A percentile compares a stretch with the other conserved stretches of the same genome.
Evolutionary conservation across 2,329 filamentous ascomycete genomes (phyloP).

Genomic region (Madurella fahalii): DNA sequence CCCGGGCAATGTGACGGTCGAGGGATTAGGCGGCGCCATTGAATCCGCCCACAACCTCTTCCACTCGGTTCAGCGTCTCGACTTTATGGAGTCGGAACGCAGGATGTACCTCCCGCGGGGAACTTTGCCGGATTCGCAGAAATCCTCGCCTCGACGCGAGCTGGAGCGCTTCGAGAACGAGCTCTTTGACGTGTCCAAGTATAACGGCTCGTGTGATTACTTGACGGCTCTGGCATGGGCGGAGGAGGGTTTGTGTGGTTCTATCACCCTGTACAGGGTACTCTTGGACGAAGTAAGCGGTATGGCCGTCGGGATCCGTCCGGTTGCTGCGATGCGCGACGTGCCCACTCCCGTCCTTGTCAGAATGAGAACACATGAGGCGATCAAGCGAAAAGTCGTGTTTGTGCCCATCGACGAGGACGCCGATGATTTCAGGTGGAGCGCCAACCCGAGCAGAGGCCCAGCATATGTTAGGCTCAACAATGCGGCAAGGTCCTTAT

Average conservation of each 20-base stretch:
- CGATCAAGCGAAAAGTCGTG: slow-evolving; percentile 18
- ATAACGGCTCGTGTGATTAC: slow-evolving; percentile 17
- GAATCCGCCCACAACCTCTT: slow-evolving; percentile 22
- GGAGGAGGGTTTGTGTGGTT: slow-evolving; percentile 14
- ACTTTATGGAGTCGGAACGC: slow-evolving; percentile 22
- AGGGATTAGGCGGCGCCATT: slow-evolving; percentile 20
- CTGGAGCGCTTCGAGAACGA: slow-evolving; percentile 22
- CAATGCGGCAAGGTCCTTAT: neutral
- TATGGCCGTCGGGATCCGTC: slow-evolving; percentile 12
- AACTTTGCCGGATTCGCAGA: neutral
- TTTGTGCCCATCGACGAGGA: slow-evolving; percentile 17
- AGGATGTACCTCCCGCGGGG: slow-evolving; percentile 8
- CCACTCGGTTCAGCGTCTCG: slow-evolving; percentile 18
- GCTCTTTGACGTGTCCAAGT: slow-evolving; percentile 23
- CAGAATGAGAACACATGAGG: slow-evolving; percentile 19
- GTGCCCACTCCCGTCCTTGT: slow-evolving; percentile 20
- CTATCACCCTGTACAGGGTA: slow-evolving; percentile 20
- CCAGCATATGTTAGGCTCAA: slow-evolving; percentile 16
- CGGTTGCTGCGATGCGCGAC: slow-evolving; percentile 22
- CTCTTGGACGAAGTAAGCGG: slow-evolving; percentile 3
- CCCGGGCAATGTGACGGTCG: slow-evolving; percentile 18
- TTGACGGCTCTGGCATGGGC: slow-evolving; percentile 22
- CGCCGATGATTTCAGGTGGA: slow-evolving; percentile 18
- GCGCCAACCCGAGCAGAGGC: slow-evolving; percentile 13
- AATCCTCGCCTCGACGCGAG: slow-evolving; percentile 10